Conservation (phyloP, 83 land plant genomes). For the Isoetes engelmannii region DNA sequence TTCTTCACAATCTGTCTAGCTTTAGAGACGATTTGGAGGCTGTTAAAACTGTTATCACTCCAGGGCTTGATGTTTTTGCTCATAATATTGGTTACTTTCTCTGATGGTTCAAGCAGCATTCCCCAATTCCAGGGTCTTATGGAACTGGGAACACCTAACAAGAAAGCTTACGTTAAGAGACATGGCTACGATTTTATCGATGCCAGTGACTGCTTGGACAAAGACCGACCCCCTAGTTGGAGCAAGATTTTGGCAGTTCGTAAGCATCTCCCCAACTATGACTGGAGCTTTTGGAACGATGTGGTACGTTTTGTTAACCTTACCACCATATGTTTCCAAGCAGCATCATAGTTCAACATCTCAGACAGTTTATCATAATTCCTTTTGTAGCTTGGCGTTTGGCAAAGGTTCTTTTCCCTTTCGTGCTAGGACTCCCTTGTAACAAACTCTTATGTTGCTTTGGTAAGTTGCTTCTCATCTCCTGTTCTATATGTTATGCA, state of each 20-base stretch:
- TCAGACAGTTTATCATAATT: neutral
- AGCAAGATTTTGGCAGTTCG: constrained; percentile 59
- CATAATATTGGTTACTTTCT: constrained; percentile 55
- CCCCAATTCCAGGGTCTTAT: constrained; percentile 47
- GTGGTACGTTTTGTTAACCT: constrained; percentile 37
- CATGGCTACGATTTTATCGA: constrained; percentile 58
- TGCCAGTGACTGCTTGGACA: constrained; percentile 38
- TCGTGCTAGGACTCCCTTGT: constrained; percentile 48
- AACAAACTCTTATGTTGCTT: constrained; percentile 40
- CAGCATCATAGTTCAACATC: neutral
- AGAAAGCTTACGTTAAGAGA: constrained; percentile 36
- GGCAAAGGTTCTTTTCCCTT: constrained; percentile 12
- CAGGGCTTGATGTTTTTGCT: too few species aligned
- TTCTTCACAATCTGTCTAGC: too few species aligned
- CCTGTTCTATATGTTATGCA: too few species aligned
- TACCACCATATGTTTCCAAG: neutral
- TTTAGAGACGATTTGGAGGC: too few species aligned
- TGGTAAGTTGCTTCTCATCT: constrained; percentile 31
- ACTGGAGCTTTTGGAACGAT: constrained; percentile 73
- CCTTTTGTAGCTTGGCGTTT: constrained; percentile 1
- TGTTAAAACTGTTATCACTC: too few species aligned
- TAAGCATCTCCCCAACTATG: constrained; percentile 30
- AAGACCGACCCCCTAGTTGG: constrained; percentile 65
- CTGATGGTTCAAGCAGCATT: constrained; percentile 35
- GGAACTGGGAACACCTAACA: constrained; percentile 48